Conservation (phyloP, 2,329 filamentous ascomycete species). For the Pseudodiploospora longispora region DNA sequence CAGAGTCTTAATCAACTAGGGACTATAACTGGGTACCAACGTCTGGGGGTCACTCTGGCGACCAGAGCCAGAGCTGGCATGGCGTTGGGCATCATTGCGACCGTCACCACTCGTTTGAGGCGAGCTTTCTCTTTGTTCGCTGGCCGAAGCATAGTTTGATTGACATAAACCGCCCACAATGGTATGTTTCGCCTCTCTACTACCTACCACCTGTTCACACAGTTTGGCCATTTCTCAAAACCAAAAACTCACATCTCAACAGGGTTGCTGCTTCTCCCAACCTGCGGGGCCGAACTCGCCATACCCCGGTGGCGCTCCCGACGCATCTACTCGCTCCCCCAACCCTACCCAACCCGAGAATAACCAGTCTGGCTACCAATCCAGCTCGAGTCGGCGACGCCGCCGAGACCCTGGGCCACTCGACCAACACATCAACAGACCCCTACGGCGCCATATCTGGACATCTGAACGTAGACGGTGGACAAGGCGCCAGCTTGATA, state of each 20-base stretch:
- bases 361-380: conserved; percentile 14
- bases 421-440: conserved; percentile 61
- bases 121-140: not conserved
- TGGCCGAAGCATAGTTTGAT: too few relatives aligned
- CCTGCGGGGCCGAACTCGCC: conserved; percentile 45
- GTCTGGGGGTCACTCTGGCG: not conserved
- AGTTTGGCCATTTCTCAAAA: not conserved
- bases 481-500: conserved; percentile 60
- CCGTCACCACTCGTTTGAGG: conserved; percentile 2
- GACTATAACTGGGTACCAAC: too few relatives aligned
- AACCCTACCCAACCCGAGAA: conserved; percentile 31
- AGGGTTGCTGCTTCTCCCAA: conserved; percentile 54
- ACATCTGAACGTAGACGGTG: conserved; percentile 54
- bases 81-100: conserved; percentile 7
- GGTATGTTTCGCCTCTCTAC: not conserved
- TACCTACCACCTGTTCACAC: not conserved
- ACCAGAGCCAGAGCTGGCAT: conserved; percentile 10
- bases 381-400: conserved; percentile 19
- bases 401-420: conserved; percentile 35
- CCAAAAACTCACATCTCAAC: conserved; percentile 11
- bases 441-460: conserved; percentile 60
- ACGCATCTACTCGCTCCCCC: conserved; percentile 46
- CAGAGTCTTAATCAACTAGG: too few relatives aligned
- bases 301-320: conserved; percentile 41
- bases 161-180: not conserved